Evolutionary conservation across 352 stramenopile species (phyloP).

Genomic region (Plasmopara viticola): DNA sequence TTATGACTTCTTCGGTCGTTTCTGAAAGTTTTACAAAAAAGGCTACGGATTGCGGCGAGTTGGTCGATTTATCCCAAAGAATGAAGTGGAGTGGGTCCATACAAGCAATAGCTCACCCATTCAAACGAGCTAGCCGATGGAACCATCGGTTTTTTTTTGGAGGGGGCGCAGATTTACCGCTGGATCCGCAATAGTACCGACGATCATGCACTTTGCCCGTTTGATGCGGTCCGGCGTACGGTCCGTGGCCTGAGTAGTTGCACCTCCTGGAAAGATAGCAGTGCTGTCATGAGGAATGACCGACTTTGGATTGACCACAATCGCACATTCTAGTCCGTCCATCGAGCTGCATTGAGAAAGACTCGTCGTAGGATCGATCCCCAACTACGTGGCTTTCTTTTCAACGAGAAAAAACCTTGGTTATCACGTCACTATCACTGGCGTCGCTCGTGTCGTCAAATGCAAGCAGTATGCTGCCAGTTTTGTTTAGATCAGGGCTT

Average conservation of each 20-base stretch:
- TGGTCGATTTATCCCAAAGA: neutral
- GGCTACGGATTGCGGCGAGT: neutral
- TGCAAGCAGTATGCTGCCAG: neutral
- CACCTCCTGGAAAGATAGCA: neutral
- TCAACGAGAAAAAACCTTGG: neutral
- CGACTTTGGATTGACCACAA: neutral
- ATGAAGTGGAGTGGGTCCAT: neutral
- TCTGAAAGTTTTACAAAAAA: neutral
- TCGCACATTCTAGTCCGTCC: neutral
- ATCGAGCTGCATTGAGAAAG: neutral
- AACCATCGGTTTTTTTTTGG: neutral
- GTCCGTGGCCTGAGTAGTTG: neutral
- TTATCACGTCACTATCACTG: neutral
- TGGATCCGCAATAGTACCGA: neutral
- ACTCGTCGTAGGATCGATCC: neutral
- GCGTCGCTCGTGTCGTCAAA: neutral
- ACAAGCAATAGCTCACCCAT: neutral
- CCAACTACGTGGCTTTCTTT: conserved; percentile 1
- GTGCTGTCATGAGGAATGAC: neutral
- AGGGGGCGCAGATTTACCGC: neutral
- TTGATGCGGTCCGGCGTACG: neutral
- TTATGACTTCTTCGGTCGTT: neutral
- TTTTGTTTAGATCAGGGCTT: too few relatives aligned
- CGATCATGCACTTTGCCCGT: neutral
- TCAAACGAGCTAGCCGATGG: neutral